phyloP scores from a whole-genome alignment of 2,329 filamentous ascomycete species.

The Alternaria solani region DNA sequence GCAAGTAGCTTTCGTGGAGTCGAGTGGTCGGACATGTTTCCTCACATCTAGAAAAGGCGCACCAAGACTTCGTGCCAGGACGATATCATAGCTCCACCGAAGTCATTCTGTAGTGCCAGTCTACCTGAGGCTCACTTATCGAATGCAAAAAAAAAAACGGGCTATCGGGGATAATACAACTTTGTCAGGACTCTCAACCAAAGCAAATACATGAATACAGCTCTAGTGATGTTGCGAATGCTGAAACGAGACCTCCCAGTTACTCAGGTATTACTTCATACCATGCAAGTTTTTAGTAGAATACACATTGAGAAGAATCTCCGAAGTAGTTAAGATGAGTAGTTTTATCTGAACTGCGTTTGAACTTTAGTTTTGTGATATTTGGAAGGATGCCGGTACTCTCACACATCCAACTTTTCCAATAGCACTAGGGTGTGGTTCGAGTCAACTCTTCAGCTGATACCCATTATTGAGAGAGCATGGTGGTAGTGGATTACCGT shows the following conservation, averaged over 20 bases:
- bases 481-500: not conserved
- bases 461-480: not conserved
- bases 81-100: not conserved
- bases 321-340: not conserved
- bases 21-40: not conserved
- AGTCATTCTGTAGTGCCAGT: not conserved
- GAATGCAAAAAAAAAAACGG: not conserved
- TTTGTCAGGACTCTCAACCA: not conserved
- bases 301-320: not conserved
- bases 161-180: not conserved
- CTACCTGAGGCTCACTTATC: not conserved
- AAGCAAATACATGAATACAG: not conserved
- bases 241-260: not conserved
- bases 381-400: not conserved
- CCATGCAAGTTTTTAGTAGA: not conserved
- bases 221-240: not conserved
- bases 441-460: not conserved
- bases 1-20: not conserved
- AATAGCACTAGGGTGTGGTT: not conserved
- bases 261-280: not conserved
- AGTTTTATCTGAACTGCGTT: not conserved
- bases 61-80: too few relatives aligned
- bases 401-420: not conserved
- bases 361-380: not conserved
- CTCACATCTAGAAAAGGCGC: not conserved